Evolutionary conservation across 176 grass and related monocot genomes (phyloP).

Genomic region (Carex littledalei): DNA sequence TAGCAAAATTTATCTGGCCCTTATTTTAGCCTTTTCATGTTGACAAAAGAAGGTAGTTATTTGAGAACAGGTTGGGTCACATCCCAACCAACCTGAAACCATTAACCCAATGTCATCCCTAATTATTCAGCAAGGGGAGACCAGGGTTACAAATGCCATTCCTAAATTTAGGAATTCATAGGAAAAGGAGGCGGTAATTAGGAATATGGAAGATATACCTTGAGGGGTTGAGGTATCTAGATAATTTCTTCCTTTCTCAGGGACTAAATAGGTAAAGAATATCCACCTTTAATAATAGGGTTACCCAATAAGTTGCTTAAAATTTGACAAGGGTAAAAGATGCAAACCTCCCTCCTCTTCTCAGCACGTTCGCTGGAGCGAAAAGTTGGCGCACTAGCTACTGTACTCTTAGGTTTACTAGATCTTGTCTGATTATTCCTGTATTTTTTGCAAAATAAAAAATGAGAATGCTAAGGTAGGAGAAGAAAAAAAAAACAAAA

Average conservation of each 20-base stretch:
- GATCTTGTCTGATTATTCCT: constrained; percentile 28
- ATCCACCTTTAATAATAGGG: not conserved
- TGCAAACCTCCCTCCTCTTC: constrained; percentile 39
- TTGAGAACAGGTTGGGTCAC: not conserved
- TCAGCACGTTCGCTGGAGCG: constrained; percentile 47
- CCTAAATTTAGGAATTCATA: not conserved
- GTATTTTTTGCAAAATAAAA: constrained; percentile 11
- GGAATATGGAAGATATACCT: not conserved
- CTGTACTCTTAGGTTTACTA: constrained; percentile 22
- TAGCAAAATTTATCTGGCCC: not conserved
- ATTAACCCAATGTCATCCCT: not conserved
- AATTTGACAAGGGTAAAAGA: not conserved
- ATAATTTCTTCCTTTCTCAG: not conserved
- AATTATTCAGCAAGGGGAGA: not conserved
- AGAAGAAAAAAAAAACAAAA: not conserved
- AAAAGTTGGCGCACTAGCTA: constrained; percentile 33
- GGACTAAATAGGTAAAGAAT: not conserved
- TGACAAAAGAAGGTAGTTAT: not conserved
- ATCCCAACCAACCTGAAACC: not conserved
- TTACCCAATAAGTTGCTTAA: not conserved
- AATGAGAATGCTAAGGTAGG: not conserved
- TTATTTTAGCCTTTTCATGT: not conserved
- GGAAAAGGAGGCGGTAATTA: not conserved
- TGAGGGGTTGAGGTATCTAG: not conserved
- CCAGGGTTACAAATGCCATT: not conserved